Evolutionary conservation across 345 rosid genomes (phyloP), one percentile per base, ranked within the genome.

Genomic region (Salix suchowensis): DNA sequence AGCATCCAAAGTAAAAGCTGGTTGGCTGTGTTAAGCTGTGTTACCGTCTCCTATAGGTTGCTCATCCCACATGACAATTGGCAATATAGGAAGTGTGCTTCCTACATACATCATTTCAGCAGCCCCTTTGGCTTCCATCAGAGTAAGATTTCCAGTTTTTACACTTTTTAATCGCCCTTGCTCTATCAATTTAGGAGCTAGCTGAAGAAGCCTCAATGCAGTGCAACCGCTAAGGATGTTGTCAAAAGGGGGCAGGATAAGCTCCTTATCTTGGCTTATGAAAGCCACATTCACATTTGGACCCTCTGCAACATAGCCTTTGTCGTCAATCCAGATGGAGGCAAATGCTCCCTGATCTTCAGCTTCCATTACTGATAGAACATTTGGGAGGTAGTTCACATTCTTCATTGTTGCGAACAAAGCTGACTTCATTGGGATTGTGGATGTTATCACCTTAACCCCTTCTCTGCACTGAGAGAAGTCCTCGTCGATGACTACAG

Each of bases 251-350:
- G 95, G 95, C 80, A 91, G 65, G 48, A 91, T 74, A 69, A 91
- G 85, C 80, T 88, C 89, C 77, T 84, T 88, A n/a, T 87, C 84
- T 0, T 79, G 78, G 15, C 88, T 84, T 76, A 89, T 79, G 66
- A 91, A 88, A 5, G 88, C 95, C 77, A 88, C 91, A 24, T 91
- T 91, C 74, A 91, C 88, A 2, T 88, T 91, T 0, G 95, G 92
- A 55, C 95, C 95, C 79, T 91, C 95, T 0, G 92, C 89, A 0
- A 91, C 60, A 46, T 79, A 88, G 19, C 89, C 91, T 24, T 84
- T 79, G 7, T 88, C 89, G 24, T 89, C 95, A 28, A 89, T 84
- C 95, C 95, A 91, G 30, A 91, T 82, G 58, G 91, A 88, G 73
- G 90, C 84, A 55, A 73, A 82, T 19, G 88, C 92, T 42, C 90